Evolutionary conservation across 306 rosid genomes (phyloP), one percentile per base, ranked within the genome.

Genomic region (Gastrolobium bilobum): DNA sequence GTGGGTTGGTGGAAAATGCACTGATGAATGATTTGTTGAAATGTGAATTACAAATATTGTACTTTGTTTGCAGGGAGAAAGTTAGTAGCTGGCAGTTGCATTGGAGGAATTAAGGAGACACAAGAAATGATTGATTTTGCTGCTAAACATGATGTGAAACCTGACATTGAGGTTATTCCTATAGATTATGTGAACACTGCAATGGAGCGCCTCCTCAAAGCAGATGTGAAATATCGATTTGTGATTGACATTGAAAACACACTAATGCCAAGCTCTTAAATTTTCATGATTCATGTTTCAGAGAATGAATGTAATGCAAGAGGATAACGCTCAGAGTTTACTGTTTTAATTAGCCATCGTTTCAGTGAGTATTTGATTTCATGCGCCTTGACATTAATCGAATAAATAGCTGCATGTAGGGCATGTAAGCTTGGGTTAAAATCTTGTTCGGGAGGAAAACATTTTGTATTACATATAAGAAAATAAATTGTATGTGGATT

Each of bases 21-120:
- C 29, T 8, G 29, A 10, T 0, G n/a, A 48, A 48, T 48, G 38
- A 58, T 42, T 40, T 63, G 29, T n/a, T n/a, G n/a, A n/a, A 40
- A 4, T 47, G 37, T 65, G 6, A n/a, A n/a, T n/a, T n/a, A n/a
- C n/a, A n/a, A n/a, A n/a, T 29, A 46, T 68, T 7, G 6, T 10
- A 6, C 31, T 58, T 34, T 53, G 9, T 40, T 72, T n/a, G 78
- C 72, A 82, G 88, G 85, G 48, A 80, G 89, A 65, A 88, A 85
- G 75, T n/a, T 75, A 9, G 5, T 88, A 13, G 87, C 77, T 4
- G 89, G 89, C 8, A 87, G 87, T 65, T n/a, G 39, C 78, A 68
- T 73, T 68, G 91, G 91, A 56, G 89, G 91, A 15, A 76, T 85
- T 71, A 88, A 88, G 81, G 89, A 86, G 77, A 86, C 87, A 0